Conservation (phyloP, 2,329 filamentous ascomycete species). For the Colletotrichum destructivum region DNA sequence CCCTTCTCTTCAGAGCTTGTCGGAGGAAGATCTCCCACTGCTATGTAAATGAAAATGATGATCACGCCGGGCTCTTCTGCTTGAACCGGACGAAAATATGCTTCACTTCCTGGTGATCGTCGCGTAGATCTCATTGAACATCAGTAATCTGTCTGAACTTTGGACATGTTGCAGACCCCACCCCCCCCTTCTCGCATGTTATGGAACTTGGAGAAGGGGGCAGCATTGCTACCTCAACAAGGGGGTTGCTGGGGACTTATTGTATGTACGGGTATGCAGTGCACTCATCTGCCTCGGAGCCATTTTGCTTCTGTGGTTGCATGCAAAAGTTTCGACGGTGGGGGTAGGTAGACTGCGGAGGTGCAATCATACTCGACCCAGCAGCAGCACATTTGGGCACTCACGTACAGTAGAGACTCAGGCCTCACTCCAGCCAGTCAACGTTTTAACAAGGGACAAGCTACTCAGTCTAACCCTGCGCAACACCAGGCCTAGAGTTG, state of each 20-base stretch:
- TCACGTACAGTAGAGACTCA: too few species aligned
- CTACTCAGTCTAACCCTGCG: too few species aligned
- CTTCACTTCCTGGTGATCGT: constrained; percentile 28
- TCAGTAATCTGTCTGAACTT: constrained; percentile 35
- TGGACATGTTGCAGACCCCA: constrained; percentile 28
- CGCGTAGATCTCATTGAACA: constrained; percentile 37
- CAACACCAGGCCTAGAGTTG: too few species aligned
- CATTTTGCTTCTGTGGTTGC: neutral
- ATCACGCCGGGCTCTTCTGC: constrained; percentile 22
- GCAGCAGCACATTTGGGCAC: too few species aligned
- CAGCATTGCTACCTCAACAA: neutral
- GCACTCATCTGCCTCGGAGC: neutral
- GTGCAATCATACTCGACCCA: too few species aligned
- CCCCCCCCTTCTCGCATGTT: neutral
- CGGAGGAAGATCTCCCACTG: constrained; percentile 18
- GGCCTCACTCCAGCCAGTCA: too few species aligned
- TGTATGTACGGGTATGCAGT: neutral
- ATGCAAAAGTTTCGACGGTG: too few species aligned
- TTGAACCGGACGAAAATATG: constrained; percentile 21
- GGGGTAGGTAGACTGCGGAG: too few species aligned
- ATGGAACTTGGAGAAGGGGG: constrained; percentile 20
- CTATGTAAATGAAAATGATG: constrained; percentile 1
- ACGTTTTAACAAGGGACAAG: too few species aligned
- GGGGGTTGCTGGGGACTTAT: neutral
- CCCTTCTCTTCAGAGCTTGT: neutral